Percentiles rank a stretch among this genome's conserved stretches.
Conservation (phyloP, 768 basidiomycete genomes). For the Leccinellum rugosiceps region DNA sequence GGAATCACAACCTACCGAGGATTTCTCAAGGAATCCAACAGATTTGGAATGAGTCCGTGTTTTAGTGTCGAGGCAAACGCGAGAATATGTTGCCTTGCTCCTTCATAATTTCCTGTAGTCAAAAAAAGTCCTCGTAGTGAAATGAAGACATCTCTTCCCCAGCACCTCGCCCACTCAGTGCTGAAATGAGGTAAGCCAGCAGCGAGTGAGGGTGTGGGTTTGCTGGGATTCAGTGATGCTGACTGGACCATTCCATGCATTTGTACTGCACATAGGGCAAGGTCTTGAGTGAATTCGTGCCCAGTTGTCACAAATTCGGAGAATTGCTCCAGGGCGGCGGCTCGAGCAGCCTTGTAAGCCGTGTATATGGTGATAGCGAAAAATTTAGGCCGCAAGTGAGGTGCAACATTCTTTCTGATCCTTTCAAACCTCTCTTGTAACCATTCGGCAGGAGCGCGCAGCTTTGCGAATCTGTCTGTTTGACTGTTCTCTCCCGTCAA, state of each 20-base stretch:
- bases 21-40: conserved; percentile 83
- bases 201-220: conserved; percentile 76
- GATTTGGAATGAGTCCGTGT: conserved; percentile 94
- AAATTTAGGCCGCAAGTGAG: conserved; percentile 93
- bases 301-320: conserved; percentile 85
- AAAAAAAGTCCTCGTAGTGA: conserved; percentile 91
- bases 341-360: conserved; percentile 89
- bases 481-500: conserved; percentile 42
- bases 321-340: conserved; percentile 78
- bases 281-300: conserved; percentile 84
- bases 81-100: conserved; percentile 85
- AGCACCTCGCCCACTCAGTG: conserved; percentile 91
- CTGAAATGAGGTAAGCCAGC: conserved; percentile 96
- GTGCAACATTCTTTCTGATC: conserved; percentile 68
- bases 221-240: conserved; percentile 78
- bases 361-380: conserved; percentile 89
- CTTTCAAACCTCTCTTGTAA: conserved; percentile 83
- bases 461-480: conserved; percentile 57
- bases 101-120: conserved; percentile 85
- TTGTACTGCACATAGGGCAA: conserved; percentile 81
- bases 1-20: conserved; percentile 56
- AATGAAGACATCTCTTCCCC: conserved; percentile 96
- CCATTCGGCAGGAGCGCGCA: conserved; percentile 76
- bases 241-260: conserved; percentile 91
- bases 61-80: conserved; percentile 92